These are phyloP conservation scores for Dryadomyces quercivorus DNA, from an alignment of 2,329 filamentous ascomycete genomes.

Conservation along the genomic window DNA sequence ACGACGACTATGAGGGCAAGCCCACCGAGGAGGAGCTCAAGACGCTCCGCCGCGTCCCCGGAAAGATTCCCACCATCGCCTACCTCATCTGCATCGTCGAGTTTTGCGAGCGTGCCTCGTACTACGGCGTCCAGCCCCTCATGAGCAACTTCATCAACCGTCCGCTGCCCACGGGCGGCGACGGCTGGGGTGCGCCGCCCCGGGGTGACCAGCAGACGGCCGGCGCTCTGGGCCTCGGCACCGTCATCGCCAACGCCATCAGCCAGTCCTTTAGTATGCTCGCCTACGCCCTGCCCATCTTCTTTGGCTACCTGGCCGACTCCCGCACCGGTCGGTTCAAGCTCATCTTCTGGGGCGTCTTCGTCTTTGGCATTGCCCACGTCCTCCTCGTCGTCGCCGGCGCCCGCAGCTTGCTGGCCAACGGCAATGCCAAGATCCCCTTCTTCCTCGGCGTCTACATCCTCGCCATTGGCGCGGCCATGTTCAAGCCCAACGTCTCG, in stretches of 20 bases:
- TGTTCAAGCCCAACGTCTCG: slow-evolving; percentile 73
- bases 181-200: slow-evolving; percentile 35
- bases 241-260: slow-evolving; percentile 37
- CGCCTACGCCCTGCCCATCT: slow-evolving; percentile 43
- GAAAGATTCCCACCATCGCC: slow-evolving; percentile 50
- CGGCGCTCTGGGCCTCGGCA: slow-evolving; percentile 48
- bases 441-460: slow-evolving; percentile 48
- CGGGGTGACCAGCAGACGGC: slow-evolving; percentile 31
- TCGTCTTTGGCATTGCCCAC: slow-evolving; percentile 54
- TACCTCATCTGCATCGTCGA: slow-evolving; percentile 64
- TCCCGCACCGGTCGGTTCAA: slow-evolving; percentile 57
- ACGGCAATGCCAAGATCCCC: slow-evolving; percentile 34
- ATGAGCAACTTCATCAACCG: slow-evolving; percentile 57
- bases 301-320: slow-evolving; percentile 49
- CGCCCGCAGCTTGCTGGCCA: slow-evolving; percentile 28
- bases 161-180: slow-evolving; percentile 35
- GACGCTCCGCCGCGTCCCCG: slow-evolving; percentile 51
- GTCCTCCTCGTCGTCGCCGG: slow-evolving; percentile 54
- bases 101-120: slow-evolving; percentile 65
- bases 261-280: slow-evolving; percentile 43
- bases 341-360: slow-evolving; percentile 60
- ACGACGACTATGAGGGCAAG: slow-evolving; percentile 24
- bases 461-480: slow-evolving; percentile 54
- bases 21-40: slow-evolving; percentile 50
- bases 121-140: slow-evolving; percentile 59